Evolutionary conservation across 2,329 filamentous ascomycete genomes (phyloP).

Genomic region (Dothistroma pini): DNA sequence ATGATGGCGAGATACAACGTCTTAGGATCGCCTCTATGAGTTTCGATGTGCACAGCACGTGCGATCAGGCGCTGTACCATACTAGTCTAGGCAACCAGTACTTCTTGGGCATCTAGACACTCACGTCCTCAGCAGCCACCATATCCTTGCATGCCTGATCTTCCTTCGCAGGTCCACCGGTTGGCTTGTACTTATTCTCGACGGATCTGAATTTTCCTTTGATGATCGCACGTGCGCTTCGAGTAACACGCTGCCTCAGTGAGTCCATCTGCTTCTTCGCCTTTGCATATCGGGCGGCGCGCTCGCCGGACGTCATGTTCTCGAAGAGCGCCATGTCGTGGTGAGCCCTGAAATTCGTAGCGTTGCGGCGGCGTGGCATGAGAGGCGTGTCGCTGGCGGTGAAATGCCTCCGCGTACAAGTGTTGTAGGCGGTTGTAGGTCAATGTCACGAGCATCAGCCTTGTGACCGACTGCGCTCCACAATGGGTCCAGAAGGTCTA

Average conservation of each 20-base stretch:
- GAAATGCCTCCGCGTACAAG: neutral
- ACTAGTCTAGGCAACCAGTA: neutral
- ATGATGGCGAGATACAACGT: neutral
- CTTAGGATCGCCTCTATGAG: neutral
- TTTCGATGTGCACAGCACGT: neutral
- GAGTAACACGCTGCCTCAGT: neutral
- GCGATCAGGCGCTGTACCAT: neutral
- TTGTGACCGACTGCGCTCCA: neutral
- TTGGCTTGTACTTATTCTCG: constrained; percentile 3
- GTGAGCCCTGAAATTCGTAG: neutral
- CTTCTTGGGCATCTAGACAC: neutral
- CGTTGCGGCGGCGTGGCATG: neutral
- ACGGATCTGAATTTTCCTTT: neutral
- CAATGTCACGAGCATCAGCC: neutral
- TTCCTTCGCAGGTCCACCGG: neutral
- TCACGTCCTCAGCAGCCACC: neutral
- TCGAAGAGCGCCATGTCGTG: neutral
- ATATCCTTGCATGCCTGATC: neutral
- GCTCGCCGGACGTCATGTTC: neutral
- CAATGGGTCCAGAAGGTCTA: neutral
- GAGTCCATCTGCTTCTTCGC: neutral
- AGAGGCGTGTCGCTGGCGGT: neutral
- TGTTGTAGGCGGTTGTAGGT: neutral
- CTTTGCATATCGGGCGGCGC: neutral
- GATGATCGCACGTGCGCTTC: neutral